These are phyloP conservation scores for Rhodotorula taiwanensis DNA, from an alignment of 768 basidiomycete species.

Conservation along the genomic window DNA sequence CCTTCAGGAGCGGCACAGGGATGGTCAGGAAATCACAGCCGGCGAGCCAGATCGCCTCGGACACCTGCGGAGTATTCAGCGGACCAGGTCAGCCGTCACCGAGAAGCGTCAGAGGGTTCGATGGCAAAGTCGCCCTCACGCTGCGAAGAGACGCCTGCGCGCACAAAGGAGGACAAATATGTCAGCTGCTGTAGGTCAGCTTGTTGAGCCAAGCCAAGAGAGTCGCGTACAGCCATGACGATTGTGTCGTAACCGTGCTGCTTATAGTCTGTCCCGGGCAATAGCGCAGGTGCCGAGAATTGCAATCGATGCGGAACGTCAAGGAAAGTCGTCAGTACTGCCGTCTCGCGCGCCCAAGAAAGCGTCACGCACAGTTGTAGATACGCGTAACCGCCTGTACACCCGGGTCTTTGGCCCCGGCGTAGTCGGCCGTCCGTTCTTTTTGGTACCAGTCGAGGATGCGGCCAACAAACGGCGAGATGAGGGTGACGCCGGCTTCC, in stretches of 20 bases:
- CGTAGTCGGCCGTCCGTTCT: slow-evolving; percentile 70
- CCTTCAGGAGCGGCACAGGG: slow-evolving; percentile 78
- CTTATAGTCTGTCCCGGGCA: slow-evolving; percentile 50
- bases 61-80: slow-evolving; percentile 62
- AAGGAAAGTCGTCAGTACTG: too few species aligned
- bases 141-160: slow-evolving; percentile 54
- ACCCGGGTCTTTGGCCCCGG: slow-evolving; percentile 88
- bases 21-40: slow-evolving; percentile 98
- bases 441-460: slow-evolving; percentile 99
- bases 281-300: not conserved
- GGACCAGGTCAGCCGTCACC: slow-evolving; percentile 53
- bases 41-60: slow-evolving; percentile 88
- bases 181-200: too few species aligned
- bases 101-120: not conserved
- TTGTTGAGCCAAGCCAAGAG: too few species aligned
- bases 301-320: too few species aligned
- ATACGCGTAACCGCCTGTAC: slow-evolving; percentile 92
- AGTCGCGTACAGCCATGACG: not conserved
- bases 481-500: slow-evolving; percentile 94
- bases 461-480: slow-evolving; percentile 88
- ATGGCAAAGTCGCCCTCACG: not conserved
- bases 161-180: not conserved
- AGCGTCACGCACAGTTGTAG: slow-evolving; percentile 60
- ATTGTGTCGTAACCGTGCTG: slow-evolving; percentile 88
- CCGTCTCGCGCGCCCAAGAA: not conserved